Evolutionary conservation across 306 rosid species (phyloP).

Genomic region (Lablab purpureus): DNA sequence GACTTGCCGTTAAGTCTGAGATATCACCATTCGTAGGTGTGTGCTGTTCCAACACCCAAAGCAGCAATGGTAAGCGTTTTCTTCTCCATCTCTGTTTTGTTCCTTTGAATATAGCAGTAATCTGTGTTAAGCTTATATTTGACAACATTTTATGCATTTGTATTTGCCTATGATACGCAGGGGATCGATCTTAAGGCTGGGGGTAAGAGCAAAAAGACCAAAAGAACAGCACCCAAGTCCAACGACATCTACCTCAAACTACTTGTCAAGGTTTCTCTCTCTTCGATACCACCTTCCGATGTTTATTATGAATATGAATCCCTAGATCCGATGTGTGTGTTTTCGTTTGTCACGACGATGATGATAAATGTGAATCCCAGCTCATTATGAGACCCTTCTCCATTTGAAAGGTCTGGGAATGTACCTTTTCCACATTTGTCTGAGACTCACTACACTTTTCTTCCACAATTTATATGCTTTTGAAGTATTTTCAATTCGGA

Average conservation of each 20-base stretch:
- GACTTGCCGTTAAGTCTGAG: background rate
- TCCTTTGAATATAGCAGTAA: background rate
- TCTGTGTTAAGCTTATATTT: background rate
- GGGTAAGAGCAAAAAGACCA: slow-evolving; percentile 85
- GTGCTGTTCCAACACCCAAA: background rate
- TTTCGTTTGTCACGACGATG: slow-evolving; percentile 42
- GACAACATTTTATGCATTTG: background rate
- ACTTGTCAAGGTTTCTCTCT: slow-evolving; percentile 50
- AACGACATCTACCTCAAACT: slow-evolving; percentile 79
- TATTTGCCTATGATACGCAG: slow-evolving; percentile 35
- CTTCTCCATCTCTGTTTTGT: too few species aligned
- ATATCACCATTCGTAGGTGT: background rate
- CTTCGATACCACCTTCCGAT: too few species aligned
- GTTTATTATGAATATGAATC: background rate
- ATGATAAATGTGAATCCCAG: slow-evolving; percentile 64
- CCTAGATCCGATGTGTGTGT: background rate
- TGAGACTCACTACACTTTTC: slow-evolving; percentile 38
- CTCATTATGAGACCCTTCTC: slow-evolving; percentile 58
- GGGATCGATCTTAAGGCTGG: slow-evolving; percentile 75
- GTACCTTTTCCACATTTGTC: slow-evolving; percentile 51
- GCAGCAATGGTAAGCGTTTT: slow-evolving; percentile 39
- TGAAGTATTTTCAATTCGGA: background rate
- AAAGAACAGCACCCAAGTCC: slow-evolving; percentile 81
- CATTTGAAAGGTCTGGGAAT: slow-evolving; percentile 49
- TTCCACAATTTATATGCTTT: background rate